Percentiles rank a stretch among this genome's conserved stretches.
phyloP scores from a whole-genome alignment of 805 yeast genomes.

The Brettanomyces naardenensis region DNA sequence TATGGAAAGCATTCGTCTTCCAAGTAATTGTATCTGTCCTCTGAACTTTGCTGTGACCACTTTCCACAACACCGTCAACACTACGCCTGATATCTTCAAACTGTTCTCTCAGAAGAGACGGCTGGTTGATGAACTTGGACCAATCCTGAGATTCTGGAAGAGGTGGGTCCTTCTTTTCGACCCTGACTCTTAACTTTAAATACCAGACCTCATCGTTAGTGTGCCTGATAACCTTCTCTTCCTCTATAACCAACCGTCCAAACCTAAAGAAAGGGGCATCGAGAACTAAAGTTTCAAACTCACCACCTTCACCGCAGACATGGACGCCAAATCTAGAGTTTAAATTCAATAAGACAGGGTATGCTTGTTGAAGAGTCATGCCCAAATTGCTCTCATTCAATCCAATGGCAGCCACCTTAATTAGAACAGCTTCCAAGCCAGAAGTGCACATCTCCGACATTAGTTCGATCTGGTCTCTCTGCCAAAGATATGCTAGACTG shows the following conservation, averaged over 20 bases:
- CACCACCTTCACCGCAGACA: slow-evolving; percentile 99
- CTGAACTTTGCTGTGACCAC: not conserved
- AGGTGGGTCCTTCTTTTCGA: slow-evolving; percentile 24
- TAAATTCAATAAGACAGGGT: slow-evolving; percentile 48
- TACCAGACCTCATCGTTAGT: slow-evolving; percentile 67
- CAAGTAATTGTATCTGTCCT: not conserved
- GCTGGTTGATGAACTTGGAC: slow-evolving; percentile 17
- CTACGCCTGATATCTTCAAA: slow-evolving; percentile 24
- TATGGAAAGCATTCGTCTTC: slow-evolving; percentile 8
- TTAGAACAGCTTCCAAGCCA: slow-evolving; percentile 67
- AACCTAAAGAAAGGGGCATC: slow-evolving; percentile 79
- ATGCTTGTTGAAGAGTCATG: slow-evolving; percentile 51
- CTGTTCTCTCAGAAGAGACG: slow-evolving; percentile 32
- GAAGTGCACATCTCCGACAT: slow-evolving; percentile 75
- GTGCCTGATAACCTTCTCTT: slow-evolving; percentile 34
- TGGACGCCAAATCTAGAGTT: slow-evolving; percentile 72
- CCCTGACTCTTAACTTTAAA: slow-evolving; percentile 45
- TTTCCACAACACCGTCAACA: not conserved
- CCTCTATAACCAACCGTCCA: slow-evolving; percentile 37
- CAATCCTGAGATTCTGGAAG: slow-evolving; percentile 11
- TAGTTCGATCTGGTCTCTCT: slow-evolving; percentile 69
- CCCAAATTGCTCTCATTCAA: slow-evolving; percentile 62
- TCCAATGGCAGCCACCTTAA: slow-evolving; percentile 93
- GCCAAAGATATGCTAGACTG: slow-evolving; percentile 81
- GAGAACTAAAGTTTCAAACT: slow-evolving; percentile 86